Base-by-base conservation (phyloP, 306 rosid genomes). In the Vicia sativa region DNA sequence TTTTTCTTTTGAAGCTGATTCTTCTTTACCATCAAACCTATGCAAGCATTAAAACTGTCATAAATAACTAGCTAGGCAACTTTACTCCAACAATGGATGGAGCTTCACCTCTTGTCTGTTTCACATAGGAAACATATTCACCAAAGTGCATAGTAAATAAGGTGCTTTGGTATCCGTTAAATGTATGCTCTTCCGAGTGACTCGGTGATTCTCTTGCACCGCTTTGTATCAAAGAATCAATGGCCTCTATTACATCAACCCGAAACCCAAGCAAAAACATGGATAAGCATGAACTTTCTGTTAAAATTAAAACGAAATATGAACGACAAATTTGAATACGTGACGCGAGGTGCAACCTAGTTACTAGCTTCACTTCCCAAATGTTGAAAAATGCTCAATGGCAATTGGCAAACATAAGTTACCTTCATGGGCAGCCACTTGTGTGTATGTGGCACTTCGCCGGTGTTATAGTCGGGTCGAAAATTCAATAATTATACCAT, bases 371-470 rank as follows among this genome's bases (percentile, higher is more conserved):
- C 8, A 60, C 37, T 18, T 71, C 41, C 56, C 31, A 67, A 52
- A 52, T 53, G 68, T 61, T 11, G 42, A 74, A 38, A 18, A 55
- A 62, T 11, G 43, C 50, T 56, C 42, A 41, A 37, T 31, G 52
- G 48, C n/a, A n/a, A n/a, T n/a, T n/a, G n/a, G n/a, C 21, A 19
- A 74, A 52, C 58, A 55, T 19, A 21, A 59, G 73, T 78, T 79
- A 88, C 99, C 99, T 90, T 90, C 97, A 78, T 84, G 76, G 58
- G 99, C 92, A 69, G 97, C 96, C 29, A 95, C 90, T 84, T 95
- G 99, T 71, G 90, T 82, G 76, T 93, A 95, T 10, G 97, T 95
- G 57, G 99, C 99, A 45, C 91, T 95, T 80, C 96, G 92, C 79
- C 95, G 25, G 92, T 75, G 79, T 72, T 88, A 77, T 86, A 74